Evolutionary conservation across 169 alveolate genomes (phyloP).

Genomic region (Theileria orientalis): DNA sequence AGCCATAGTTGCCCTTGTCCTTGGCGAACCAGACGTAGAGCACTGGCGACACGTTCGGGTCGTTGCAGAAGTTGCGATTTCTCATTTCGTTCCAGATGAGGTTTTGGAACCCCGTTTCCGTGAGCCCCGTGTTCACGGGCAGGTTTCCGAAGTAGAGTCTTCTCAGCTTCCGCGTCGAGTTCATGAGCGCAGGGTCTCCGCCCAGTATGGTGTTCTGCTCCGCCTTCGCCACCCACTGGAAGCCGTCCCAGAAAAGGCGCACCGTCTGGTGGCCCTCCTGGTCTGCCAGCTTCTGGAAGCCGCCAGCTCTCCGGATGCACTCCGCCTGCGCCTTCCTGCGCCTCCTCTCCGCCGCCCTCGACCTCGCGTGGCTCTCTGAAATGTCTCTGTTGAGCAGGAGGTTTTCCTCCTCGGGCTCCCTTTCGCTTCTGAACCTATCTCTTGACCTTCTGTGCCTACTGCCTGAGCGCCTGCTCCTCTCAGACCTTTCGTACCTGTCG

Average conservation of each 20-base stretch:
- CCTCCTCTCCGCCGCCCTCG: slow-evolving; percentile 77
- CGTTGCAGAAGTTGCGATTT: slow-evolving; percentile 80
- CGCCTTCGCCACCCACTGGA: slow-evolving; percentile 92
- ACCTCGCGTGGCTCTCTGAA: slow-evolving; percentile 75
- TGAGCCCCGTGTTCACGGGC: slow-evolving; percentile 84
- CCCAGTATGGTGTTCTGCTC: slow-evolving; percentile 69
- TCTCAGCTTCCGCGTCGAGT: slow-evolving; percentile 84
- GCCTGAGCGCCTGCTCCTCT: slow-evolving; percentile 14
- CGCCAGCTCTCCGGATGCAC: slow-evolving; percentile 86
- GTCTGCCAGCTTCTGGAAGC: slow-evolving; percentile 87
- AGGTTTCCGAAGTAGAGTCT: slow-evolving; percentile 87
- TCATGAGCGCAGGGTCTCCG: slow-evolving; percentile 86
- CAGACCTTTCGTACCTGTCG: slow-evolving; percentile 18
- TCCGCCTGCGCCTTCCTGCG: slow-evolving; percentile 80
- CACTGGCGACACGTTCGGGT: slow-evolving; percentile 86
- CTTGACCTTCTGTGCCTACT: slow-evolving; percentile 43
- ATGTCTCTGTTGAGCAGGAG: slow-evolving; percentile 60
- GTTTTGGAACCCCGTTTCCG: slow-evolving; percentile 86
- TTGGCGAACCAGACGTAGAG: slow-evolving; percentile 90
- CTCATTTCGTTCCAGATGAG: slow-evolving; percentile 87
- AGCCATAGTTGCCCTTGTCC: slow-evolving; percentile 90
- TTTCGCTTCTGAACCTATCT: slow-evolving; percentile 17
- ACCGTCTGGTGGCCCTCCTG: slow-evolving; percentile 89
- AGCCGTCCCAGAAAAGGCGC: slow-evolving; percentile 90
- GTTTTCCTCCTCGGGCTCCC: slow-evolving; percentile 24